A percentile compares a stretch with the other conserved stretches of the same genome.
phyloP scores from a whole-genome alignment of 83 land plant genomes.

The Larix sibirica region DNA sequence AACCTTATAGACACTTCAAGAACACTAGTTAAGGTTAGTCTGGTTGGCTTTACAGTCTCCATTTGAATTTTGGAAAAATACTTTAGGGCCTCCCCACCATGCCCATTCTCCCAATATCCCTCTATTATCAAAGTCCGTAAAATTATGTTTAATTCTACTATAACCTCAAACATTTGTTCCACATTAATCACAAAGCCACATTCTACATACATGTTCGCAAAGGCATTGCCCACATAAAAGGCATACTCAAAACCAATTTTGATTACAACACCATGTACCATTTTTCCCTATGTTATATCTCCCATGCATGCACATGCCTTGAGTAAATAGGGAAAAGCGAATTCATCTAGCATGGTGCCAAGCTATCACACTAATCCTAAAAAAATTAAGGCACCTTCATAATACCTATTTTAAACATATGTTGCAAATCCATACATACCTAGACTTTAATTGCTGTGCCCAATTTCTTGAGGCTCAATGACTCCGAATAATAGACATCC shows the following conservation, averaged over 20 bases:
- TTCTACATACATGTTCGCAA: not conserved
- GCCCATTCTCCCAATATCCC: constrained; percentile 17
- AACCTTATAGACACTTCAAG: constrained; percentile 17
- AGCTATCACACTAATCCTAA: not conserved
- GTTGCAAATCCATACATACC: not conserved
- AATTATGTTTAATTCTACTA: not conserved
- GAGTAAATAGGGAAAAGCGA: not conserved
- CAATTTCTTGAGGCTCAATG: too few relatives aligned
- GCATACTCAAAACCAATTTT: not conserved
- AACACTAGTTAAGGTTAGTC: constrained; percentile 14
- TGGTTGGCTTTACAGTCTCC: constrained; percentile 12
- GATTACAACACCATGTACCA: not conserved
- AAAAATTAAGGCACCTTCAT: not conserved
- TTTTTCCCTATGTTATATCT: not conserved
- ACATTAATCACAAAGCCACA: not conserved
- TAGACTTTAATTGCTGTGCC: too few relatives aligned
- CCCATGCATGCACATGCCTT: not conserved
- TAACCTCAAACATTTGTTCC: constrained; percentile 4
- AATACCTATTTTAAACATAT: not conserved
- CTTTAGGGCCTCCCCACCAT: constrained; percentile 16
- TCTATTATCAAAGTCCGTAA: constrained; percentile 19
- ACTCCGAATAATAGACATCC: too few relatives aligned
- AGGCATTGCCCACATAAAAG: not conserved
- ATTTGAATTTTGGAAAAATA: constrained; percentile 9
- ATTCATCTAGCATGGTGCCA: not conserved